Conservation (phyloP, 1,284 basidiomycete genomes). For the Cutaneotrichosporon mucoides region DNA sequence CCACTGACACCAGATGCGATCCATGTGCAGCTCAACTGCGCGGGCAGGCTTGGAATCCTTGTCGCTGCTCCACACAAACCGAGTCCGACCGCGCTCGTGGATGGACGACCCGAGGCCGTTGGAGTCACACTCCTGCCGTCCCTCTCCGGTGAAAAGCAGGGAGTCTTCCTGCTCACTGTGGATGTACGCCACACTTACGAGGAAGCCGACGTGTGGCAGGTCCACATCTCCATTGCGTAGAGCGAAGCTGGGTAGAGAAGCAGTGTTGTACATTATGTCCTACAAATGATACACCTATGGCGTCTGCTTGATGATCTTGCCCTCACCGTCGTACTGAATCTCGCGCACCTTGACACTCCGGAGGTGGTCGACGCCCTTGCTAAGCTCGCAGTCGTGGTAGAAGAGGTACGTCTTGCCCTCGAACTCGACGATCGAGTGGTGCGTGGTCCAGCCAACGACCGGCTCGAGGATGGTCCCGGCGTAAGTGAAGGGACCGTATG, state of each 20-base stretch:
- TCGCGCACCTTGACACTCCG: constrained; percentile 32
- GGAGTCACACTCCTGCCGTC: not conserved
- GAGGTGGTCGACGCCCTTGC: constrained; percentile 35
- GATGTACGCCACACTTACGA: not conserved
- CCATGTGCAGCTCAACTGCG: not conserved
- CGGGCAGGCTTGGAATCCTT: constrained; percentile 2
- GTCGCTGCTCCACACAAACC: not conserved
- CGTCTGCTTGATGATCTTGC: constrained; percentile 13
- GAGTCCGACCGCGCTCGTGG: not conserved
- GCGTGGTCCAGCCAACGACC: constrained; percentile 39
- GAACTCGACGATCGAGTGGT: constrained; percentile 35
- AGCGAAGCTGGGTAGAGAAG: too few relatives aligned
- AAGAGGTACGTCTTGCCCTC: constrained; percentile 36
- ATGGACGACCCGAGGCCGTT: not conserved
- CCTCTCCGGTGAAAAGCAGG: not conserved
- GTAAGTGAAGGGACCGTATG: constrained; percentile 38
- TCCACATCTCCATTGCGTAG: too few relatives aligned
- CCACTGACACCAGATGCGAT: constrained; percentile 2
- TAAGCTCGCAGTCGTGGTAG: constrained; percentile 39
- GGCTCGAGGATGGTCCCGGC: constrained; percentile 34
- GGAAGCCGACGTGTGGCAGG: constrained; percentile 2
- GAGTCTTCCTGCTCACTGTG: not conserved
- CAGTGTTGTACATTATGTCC: too few relatives aligned
- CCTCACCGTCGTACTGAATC: constrained; percentile 28
- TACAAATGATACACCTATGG: too few relatives aligned